Base-by-base conservation (phyloP, 2,329 filamentous ascomycete genomes). In the Nothomitra cinnamomea region DNA sequence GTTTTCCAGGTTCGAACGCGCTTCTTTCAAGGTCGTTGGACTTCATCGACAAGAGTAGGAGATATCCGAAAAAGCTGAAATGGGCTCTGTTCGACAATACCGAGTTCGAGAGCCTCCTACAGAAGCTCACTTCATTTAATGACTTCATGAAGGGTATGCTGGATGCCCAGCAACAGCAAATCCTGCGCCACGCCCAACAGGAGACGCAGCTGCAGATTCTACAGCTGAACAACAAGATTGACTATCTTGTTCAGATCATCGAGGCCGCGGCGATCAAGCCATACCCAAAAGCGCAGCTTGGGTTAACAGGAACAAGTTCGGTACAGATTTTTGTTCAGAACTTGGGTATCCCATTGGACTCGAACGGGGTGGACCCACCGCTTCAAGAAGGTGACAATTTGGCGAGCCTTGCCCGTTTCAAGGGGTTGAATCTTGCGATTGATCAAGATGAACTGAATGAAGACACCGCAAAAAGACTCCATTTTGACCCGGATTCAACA, bases 161-260 rank as follows among this genome's bases (percentile, higher is more conserved):
- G 22, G 64, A 62, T 36, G 53, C 58, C 3, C 57, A 65, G 10
- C 58, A 54, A 7, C 60, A 67, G 1, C 43, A 60, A 2, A 55
- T 59, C 25, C 61, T 64, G 24, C 45, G 24, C 19, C 45, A 35
- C 4, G 56, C 45, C 19, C 65, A 67, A 38, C 61, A 56, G 1
- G 61, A 63, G 13, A 66, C 65, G 1, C 60, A 66, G 24, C 65
- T 65, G 50, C 63, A 66, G 47, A 66, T 68, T 32, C 60, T 69
- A 41, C 60, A 66, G 45, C 57, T 68, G 5, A 67, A 67, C 53
- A 58, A 58, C 53, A 64, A 58, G 22, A 59, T 69, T 36, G 61
- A 64, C 47, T 60, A 65, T n/a, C 58, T 68, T 19, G 59, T 64
- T 1, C 60, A 67, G 55, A 63, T 69, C 28, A 62, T 65, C 55